phyloP scores from a whole-genome alignment of 2,329 filamentous ascomycete genomes.

The Ceratocystis eucalypticola region DNA sequence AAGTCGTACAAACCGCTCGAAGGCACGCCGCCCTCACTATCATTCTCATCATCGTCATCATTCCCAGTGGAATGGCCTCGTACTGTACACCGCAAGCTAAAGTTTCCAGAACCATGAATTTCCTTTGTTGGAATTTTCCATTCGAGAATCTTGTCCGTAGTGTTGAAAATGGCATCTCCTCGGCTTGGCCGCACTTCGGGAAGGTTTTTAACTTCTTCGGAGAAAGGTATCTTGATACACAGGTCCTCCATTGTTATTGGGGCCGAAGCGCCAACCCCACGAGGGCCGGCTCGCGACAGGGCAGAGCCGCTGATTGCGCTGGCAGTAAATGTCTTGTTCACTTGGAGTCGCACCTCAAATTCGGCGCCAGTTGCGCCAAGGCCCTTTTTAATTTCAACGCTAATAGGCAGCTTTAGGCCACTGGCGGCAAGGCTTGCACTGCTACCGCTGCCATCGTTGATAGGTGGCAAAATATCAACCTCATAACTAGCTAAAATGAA shows the following conservation, averaged over 20 bases:
- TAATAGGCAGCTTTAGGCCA: slow-evolving; percentile 67
- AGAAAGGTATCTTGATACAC: slow-evolving; percentile 63
- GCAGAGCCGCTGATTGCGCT: slow-evolving; percentile 27
- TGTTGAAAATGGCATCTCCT: slow-evolving; percentile 72
- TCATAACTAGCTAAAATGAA: slow-evolving; percentile 93
- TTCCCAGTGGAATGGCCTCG: slow-evolving; percentile 46
- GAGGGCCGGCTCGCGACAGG: slow-evolving; percentile 23
- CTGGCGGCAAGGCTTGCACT: slow-evolving; percentile 42
- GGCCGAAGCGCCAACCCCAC: slow-evolving; percentile 43
- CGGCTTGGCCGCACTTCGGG: slow-evolving; percentile 66
- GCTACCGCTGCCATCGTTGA: slow-evolving; percentile 33
- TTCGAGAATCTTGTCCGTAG: slow-evolving; percentile 57
- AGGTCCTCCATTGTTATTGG: slow-evolving; percentile 52
- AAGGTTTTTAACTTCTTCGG: slow-evolving; percentile 65
- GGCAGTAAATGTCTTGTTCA: slow-evolving; percentile 49
- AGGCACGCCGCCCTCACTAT: slow-evolving; percentile 29
- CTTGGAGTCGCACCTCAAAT: slow-evolving; percentile 71
- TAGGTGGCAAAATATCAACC: slow-evolving; percentile 70
- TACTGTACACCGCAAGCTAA: slow-evolving; percentile 67
- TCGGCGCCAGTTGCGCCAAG: slow-evolving; percentile 64
- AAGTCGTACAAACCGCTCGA: slow-evolving; percentile 16
- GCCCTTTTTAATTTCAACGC: slow-evolving; percentile 66
- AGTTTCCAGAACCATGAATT: slow-evolving; percentile 51
- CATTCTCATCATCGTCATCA: slow-evolving; percentile 36
- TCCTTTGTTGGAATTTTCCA: slow-evolving; percentile 77